A percentile compares a stretch with the other conserved stretches of the same genome.
Conservation (phyloP, 192 early-diverging fungal genomes). For the Phlyctochytrium arcticum region DNA sequence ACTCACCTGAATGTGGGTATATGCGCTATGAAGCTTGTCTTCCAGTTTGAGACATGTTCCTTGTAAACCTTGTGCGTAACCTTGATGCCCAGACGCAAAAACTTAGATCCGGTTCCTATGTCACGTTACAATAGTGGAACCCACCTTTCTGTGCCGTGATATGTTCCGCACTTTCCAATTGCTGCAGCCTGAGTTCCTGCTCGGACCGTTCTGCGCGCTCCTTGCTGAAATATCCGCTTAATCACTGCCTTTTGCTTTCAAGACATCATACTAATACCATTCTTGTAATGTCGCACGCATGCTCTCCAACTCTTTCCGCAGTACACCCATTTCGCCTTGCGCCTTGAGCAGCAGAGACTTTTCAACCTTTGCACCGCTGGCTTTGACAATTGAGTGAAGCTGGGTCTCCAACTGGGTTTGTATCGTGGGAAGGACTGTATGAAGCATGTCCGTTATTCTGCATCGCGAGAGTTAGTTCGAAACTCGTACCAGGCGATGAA, state of each 20-base stretch:
- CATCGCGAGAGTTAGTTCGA: too few relatives aligned
- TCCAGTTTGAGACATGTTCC: slow-evolving; percentile 29
- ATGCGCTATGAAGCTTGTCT: slow-evolving; percentile 23
- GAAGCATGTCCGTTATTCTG: neutral
- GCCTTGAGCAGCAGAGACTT: neutral
- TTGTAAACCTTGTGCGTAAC: slow-evolving; percentile 26
- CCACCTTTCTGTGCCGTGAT: slow-evolving; percentile 23
- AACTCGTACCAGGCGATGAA: too few relatives aligned
- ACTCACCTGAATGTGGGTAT: slow-evolving; percentile 19
- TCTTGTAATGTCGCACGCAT: slow-evolving; percentile 10
- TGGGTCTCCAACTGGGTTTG: neutral
- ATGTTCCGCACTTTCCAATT: slow-evolving; percentile 10
- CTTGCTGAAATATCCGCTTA: neutral
- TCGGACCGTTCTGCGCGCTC: neutral
- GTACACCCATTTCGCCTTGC: slow-evolving; percentile 5
- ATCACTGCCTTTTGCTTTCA: neutral
- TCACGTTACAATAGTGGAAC: neutral
- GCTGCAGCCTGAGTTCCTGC: neutral
- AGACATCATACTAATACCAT: slow-evolving; percentile 4
- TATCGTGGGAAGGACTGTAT: neutral
- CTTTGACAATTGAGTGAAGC: neutral
- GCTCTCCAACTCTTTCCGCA: slow-evolving; percentile 16
- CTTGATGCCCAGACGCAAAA: neutral
- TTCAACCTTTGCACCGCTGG: neutral
- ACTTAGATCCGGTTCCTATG: neutral